These are phyloP conservation scores for Trametes cinnabarina DNA, from an alignment of 768 basidiomycete genomes.

Conservation along the genomic window DNA sequence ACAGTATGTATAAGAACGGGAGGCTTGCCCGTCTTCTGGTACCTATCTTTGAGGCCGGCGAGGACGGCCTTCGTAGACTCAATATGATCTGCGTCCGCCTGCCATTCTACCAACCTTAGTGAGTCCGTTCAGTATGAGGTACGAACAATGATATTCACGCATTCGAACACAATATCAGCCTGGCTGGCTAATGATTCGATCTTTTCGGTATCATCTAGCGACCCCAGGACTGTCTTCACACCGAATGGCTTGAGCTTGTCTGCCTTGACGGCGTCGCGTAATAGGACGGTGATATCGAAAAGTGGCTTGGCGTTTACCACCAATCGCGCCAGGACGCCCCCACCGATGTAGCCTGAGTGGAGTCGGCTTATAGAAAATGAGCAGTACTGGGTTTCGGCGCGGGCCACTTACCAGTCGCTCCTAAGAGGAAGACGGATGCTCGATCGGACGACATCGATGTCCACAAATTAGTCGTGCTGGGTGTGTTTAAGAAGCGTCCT, in stretches of 20 bases:
- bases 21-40: constrained; percentile 38
- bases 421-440: background rate
- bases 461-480: too few relatives aligned
- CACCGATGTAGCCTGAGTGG: constrained; percentile 50
- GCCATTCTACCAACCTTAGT: too few relatives aligned
- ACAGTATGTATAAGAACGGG: constrained; percentile 65
- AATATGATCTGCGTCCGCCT: constrained; percentile 50
- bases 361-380: background rate
- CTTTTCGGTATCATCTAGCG: constrained; percentile 33
- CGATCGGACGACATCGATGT: background rate
- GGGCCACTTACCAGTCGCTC: background rate
- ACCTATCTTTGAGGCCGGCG: constrained; percentile 49
- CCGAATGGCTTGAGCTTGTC: constrained; percentile 18
- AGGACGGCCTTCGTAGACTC: constrained; percentile 46
- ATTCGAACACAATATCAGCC: constrained; percentile 39
- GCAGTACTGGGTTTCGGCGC: background rate
- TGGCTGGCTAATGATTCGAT: constrained; percentile 39
- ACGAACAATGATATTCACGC: constrained; percentile 9
- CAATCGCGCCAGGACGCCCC: constrained; percentile 47
- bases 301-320: constrained; percentile 36
- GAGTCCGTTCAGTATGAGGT: background rate
- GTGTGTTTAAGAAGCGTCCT: too few relatives aligned
- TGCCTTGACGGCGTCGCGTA: constrained; percentile 42
- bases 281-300: constrained; percentile 45
- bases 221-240: constrained; percentile 21